Conservation (phyloP, 1,284 basidiomycete genomes). For the Vanrija humicola region DNA sequence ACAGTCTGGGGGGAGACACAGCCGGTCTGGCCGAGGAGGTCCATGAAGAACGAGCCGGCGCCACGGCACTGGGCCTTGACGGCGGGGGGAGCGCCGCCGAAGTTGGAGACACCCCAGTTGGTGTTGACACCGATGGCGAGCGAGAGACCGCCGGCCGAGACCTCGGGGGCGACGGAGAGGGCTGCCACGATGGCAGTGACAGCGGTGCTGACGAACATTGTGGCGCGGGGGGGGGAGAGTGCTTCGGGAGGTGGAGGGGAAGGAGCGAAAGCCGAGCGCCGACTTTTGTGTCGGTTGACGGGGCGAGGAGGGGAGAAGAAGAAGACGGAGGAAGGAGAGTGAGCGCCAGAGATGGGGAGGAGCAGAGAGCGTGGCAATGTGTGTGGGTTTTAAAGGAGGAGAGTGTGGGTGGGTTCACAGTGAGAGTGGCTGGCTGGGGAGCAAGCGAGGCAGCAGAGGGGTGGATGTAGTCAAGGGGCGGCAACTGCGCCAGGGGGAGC, state of each 20-base stretch:
- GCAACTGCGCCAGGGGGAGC: too few species aligned
- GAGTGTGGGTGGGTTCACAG: too few species aligned
- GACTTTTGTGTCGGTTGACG: background rate
- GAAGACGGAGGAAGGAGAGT: background rate
- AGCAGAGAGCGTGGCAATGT: background rate
- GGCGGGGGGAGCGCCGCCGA: background rate
- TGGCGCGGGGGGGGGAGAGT: background rate
- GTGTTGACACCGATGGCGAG: constrained; percentile 2
- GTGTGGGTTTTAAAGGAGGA: too few species aligned
- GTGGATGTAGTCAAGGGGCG: too few species aligned
- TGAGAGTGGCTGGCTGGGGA: too few species aligned
- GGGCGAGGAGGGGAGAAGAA: constrained; percentile 2
- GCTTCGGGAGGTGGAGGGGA: background rate
- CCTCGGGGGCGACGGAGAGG: background rate
- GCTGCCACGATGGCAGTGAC: constrained; percentile 5
- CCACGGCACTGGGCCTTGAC: background rate
- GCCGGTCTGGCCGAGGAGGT: background rate
- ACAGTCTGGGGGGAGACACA: background rate
- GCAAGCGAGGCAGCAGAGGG: too few species aligned
- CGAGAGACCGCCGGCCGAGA: constrained; percentile 12
- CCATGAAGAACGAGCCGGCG: background rate
- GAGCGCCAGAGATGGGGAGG: background rate
- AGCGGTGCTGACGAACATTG: constrained; percentile 13
- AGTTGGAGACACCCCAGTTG: constrained; percentile 18
- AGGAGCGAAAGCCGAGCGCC: background rate